Evolutionary conservation across 306 rosid species (phyloP).

Genomic region (Glycyrrhiza uralensis): DNA sequence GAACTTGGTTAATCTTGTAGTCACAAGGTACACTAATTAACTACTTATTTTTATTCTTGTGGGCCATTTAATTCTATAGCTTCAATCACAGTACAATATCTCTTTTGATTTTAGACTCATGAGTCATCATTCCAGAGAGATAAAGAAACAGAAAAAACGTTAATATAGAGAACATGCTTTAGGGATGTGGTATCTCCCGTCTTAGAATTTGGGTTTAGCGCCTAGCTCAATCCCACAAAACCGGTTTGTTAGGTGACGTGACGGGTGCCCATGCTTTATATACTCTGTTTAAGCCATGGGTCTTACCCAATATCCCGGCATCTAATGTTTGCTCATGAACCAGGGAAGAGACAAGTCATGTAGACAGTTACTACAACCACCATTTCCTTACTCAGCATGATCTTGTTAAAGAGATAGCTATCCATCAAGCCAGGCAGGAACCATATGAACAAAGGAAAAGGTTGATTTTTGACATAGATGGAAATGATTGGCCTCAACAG

Average conservation of each 20-base stretch:
- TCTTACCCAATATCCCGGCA: too few species aligned
- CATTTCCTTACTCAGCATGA: slow-evolving; percentile 47
- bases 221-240: too few species aligned
- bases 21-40: slow-evolving; percentile 37
- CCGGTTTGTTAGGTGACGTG: too few species aligned
- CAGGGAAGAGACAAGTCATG: slow-evolving; percentile 40
- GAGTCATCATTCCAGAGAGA: background rate
- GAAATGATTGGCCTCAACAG: slow-evolving; percentile 23
- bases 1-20: slow-evolving; percentile 29
- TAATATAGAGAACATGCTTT: background rate
- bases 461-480: slow-evolving; percentile 34
- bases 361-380: slow-evolving; percentile 38
- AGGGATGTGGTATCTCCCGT: background rate
- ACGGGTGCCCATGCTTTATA: too few species aligned
- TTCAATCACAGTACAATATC: too few species aligned
- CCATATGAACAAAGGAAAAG: slow-evolving; percentile 35
- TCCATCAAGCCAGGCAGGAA: slow-evolving; percentile 16
- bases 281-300: too few species aligned
- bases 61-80: background rate
- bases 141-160: background rate
- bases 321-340: background rate
- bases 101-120: background rate
- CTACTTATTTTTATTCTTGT: background rate
- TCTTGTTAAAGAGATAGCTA: slow-evolving; percentile 55
- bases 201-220: too few species aligned